Conservation (phyloP, 169 alveolate genomes). For the Eimeria sp. region DNA sequence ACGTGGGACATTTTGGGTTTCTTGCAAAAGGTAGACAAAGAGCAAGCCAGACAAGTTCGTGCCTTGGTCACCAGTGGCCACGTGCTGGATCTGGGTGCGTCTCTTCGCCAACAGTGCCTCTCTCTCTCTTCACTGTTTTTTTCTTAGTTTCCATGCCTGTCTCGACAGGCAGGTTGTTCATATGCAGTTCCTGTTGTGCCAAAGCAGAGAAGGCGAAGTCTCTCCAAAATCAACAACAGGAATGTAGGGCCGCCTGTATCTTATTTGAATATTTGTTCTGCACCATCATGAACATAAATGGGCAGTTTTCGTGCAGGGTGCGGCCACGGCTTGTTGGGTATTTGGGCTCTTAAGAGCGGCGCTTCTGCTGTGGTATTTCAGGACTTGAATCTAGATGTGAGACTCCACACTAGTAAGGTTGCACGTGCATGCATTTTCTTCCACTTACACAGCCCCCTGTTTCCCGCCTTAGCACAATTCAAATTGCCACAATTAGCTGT, state of each 20-base stretch:
- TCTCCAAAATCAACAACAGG: not conserved
- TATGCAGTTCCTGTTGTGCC: not conserved
- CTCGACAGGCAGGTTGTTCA: not conserved
- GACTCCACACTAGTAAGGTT: not conserved
- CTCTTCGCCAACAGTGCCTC: not conserved
- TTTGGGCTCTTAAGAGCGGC: constrained; percentile 54
- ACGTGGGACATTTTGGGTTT: constrained; percentile 71
- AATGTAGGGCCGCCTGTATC: not conserved
- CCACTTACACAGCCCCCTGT: not conserved
- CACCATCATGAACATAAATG: not conserved
- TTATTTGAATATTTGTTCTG: not conserved
- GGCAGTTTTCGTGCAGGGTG: constrained; percentile 21
- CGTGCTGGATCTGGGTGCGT: constrained; percentile 55
- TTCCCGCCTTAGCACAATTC: not conserved
- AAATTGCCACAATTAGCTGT: not conserved
- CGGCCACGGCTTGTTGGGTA: constrained; percentile 68
- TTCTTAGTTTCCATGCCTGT: not conserved
- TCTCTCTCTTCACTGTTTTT: not conserved
- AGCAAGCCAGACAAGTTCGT: not conserved
- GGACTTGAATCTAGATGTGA: constrained; percentile 34
- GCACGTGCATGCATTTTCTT: not conserved
- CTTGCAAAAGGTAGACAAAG: not conserved
- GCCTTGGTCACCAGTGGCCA: constrained; percentile 13
- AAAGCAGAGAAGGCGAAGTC: not conserved
- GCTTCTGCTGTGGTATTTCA: constrained; percentile 60